Conservation (phyloP, 1,284 basidiomycete species). For the Tilletia setariae region DNA sequence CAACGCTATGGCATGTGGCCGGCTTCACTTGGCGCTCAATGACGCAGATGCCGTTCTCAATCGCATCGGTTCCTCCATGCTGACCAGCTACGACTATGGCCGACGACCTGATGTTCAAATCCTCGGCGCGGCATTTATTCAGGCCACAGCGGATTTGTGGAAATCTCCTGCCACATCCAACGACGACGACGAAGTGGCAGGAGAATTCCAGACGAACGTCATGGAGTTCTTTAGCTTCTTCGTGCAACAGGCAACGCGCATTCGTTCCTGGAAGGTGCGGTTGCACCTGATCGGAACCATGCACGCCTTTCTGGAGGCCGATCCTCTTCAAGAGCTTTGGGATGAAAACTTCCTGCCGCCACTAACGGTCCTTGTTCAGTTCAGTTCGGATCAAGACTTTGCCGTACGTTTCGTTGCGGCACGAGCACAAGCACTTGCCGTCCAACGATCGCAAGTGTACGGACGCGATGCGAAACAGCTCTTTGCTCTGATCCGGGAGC, state of each 20-base stretch:
- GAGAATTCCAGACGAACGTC: slow-evolving; percentile 59
- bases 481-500: slow-evolving; percentile 26
- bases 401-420: slow-evolving; percentile 78
- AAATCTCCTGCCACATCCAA: slow-evolving; percentile 52
- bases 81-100: slow-evolving; percentile 62
- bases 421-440: slow-evolving; percentile 64
- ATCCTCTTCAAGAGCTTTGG: slow-evolving; percentile 64
- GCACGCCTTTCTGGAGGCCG: slow-evolving; percentile 64
- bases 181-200: slow-evolving; percentile 54
- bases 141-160: slow-evolving; percentile 69
- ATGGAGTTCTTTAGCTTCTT: slow-evolving; percentile 63
- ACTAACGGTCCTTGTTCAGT: slow-evolving; percentile 24
- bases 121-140: slow-evolving; percentile 65
- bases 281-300: slow-evolving; percentile 68
- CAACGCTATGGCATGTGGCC: slow-evolving; percentile 61
- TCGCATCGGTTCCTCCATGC: slow-evolving; percentile 17
- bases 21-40: slow-evolving; percentile 62
- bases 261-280: slow-evolving; percentile 66
- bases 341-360: slow-evolving; percentile 51
- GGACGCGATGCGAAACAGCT: slow-evolving; percentile 25
- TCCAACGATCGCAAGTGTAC: slow-evolving; percentile 28
- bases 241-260: slow-evolving; percentile 58
- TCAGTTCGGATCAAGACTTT: slow-evolving; percentile 68
- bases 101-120: slow-evolving; percentile 63
- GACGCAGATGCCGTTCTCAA: slow-evolving; percentile 27